Base-by-base conservation (phyloP, 2,329 filamentous ascomycete genomes). In the Colletotrichum spaethianum region DNA sequence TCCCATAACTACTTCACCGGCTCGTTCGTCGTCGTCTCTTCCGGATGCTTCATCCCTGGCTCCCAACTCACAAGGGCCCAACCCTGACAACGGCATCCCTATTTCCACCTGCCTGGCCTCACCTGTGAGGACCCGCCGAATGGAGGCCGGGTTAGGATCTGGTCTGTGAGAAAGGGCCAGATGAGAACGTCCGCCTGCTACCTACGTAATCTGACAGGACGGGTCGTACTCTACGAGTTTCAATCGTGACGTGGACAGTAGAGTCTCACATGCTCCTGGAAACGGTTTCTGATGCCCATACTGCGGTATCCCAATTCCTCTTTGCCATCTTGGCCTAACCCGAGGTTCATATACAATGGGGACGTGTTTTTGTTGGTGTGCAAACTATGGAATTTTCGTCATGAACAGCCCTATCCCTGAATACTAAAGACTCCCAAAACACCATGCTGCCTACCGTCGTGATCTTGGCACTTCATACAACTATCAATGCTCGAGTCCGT, bases 391-490 rank as follows among this genome's bases (percentile, higher is more conserved):
- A 40, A 31, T 69, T 63, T 55, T 28, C 23, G 31, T 63, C 53
- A 44, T 16, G 42, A 42, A 44, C 44, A 60, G 46, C 53, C 42
- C 42, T 44, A 57, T 42, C 60, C 66, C 70, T 60, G 66, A 59
- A 64, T 36, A 31, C 57, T 16, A 33, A 72, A 68, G 62, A 73
- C 70, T 73, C 72, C 68, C 57, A 26, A 64, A 75, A 75, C 72
- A 75, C 72, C 73, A 67, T 72, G 73, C 73, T 74, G 52, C 63
- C 61, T 67, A 67, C 55, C 56, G 38, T 73, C 63, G 28, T 71
- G 46, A 67, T 71, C 50, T 36, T 67, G 50, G 31, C 42, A 57
- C 48, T 56, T 52, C 57, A 42, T 70, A 44, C 38, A 57, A 31
- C 40, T 66, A 42, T 42, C 36, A 44, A 71, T 59, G 53, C 26